These are phyloP conservation scores for Xylariales sp. DNA, from an alignment of 2,329 filamentous ascomycete genomes.

Conservation along the genomic window DNA sequence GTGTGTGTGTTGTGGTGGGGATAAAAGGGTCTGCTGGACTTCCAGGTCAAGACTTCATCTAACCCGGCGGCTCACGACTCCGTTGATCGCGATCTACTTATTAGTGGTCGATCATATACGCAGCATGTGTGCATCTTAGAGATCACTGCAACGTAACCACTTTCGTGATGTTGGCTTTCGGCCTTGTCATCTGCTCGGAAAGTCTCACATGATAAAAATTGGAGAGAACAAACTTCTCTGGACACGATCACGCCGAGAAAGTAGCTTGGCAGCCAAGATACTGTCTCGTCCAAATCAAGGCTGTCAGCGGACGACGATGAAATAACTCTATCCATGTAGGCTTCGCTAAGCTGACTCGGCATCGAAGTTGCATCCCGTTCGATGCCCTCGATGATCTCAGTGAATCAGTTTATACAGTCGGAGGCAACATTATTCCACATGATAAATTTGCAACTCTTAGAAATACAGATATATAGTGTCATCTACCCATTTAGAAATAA, in stretches of 20 bases:
- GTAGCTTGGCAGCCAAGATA: not conserved
- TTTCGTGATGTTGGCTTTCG: not conserved
- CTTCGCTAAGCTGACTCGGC: not conserved
- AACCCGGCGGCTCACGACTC: slow-evolving; percentile 7
- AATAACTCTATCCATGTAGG: not conserved
- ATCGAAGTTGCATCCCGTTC: slow-evolving; percentile 4
- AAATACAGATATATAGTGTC: slow-evolving; percentile 28
- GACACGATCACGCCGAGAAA: not conserved
- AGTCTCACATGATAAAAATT: not conserved
- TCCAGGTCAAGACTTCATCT: slow-evolving; percentile 5
- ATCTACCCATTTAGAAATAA: slow-evolving; percentile 8
- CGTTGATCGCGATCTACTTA: not conserved
- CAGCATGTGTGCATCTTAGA: not conserved
- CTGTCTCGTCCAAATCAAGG: not conserved
- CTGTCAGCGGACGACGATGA: not conserved
- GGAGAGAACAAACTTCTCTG: not conserved
- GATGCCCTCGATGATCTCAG: slow-evolving; percentile 2
- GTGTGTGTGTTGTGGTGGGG: slow-evolving; percentile 1
- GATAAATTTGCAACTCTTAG: slow-evolving; percentile 18
- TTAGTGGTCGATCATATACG: slow-evolving; percentile 10
- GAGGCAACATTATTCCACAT: slow-evolving; percentile 15
- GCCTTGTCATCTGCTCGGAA: not conserved
- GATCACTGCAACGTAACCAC: not conserved
- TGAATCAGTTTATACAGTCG: slow-evolving; percentile 15
- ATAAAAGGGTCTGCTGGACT: slow-evolving; percentile 29